phyloP scores from a whole-genome alignment of 2,329 filamentous ascomycete genomes.

The Aquanectria penicillioides region DNA sequence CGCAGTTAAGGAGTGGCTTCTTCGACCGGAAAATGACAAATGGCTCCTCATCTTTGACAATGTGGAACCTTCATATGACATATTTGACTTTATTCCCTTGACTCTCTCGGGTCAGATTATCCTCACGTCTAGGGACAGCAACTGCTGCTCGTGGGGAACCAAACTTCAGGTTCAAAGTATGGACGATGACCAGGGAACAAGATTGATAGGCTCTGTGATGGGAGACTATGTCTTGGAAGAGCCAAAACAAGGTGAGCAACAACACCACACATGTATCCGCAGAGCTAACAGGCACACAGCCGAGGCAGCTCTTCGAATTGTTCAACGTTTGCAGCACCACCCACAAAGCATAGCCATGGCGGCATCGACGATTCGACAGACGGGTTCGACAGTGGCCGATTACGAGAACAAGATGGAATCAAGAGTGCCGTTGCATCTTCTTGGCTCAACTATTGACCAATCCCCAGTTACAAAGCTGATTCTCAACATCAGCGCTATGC shows the following conservation, averaged over 20 bases:
- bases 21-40: constrained; percentile 18
- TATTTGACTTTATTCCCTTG: constrained; percentile 22
- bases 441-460: constrained; percentile 18
- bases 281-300: constrained; percentile 5
- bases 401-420: constrained; percentile 16
- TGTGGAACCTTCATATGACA: constrained; percentile 22
- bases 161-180: constrained; percentile 14
- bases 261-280: neutral
- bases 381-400: neutral
- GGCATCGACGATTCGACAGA: constrained; percentile 19
- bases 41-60: constrained; percentile 23
- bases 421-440: constrained; percentile 15
- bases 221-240: constrained; percentile 3
- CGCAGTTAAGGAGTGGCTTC: constrained; percentile 22
- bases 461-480: constrained; percentile 17
- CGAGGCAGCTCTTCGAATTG: constrained; percentile 16
- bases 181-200: constrained; percentile 3
- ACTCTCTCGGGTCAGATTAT: constrained; percentile 22
- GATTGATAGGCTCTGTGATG: constrained; percentile 12
- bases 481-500: constrained; percentile 18
- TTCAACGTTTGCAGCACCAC: constrained; percentile 11
- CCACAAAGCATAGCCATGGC: constrained; percentile 22
- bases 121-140: constrained; percentile 17
- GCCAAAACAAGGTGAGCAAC: constrained; percentile 10
- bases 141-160: constrained; percentile 19